These are phyloP conservation scores for Funneliformis mosseae DNA, from an alignment of 192 early-diverging fungal genomes.

Conservation along the genomic window DNA sequence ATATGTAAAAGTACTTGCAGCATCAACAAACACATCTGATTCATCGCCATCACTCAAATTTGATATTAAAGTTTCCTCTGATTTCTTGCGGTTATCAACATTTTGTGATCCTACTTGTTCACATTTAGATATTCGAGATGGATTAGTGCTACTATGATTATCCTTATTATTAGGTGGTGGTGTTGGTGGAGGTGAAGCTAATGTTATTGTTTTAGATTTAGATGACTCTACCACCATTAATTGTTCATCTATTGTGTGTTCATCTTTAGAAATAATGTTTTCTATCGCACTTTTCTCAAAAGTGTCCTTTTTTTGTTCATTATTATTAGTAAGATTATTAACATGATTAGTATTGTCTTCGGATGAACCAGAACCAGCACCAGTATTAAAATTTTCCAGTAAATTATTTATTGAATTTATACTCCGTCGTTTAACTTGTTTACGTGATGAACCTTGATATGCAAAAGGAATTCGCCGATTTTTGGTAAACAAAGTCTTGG, in stretches of 20 bases:
- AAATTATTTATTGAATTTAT: slow-evolving; percentile 19
- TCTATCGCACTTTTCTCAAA: slow-evolving; percentile 24
- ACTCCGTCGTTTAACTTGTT: slow-evolving; percentile 30
- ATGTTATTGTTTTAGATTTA: slow-evolving; percentile 30
- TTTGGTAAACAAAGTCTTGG: slow-evolving; percentile 28
- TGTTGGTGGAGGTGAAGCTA: slow-evolving; percentile 23
- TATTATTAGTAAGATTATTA: neutral
- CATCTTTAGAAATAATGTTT: neutral
- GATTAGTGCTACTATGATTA: neutral
- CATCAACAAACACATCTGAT: slow-evolving; percentile 28
- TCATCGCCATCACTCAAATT: slow-evolving; percentile 17
- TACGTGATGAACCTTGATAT: slow-evolving; percentile 14
- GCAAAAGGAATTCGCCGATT: slow-evolving; percentile 25
- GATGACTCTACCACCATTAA: slow-evolving; percentile 23
- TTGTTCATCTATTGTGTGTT: slow-evolving; percentile 7
- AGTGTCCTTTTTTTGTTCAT: slow-evolving; percentile 6
- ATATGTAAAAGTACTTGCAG: neutral
- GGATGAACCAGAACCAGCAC: slow-evolving; percentile 16
- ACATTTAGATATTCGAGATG: neutral
- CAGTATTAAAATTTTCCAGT: slow-evolving; percentile 28
- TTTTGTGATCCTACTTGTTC: neutral
- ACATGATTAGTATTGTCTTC: slow-evolving; percentile 1
- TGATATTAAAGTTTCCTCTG: neutral
- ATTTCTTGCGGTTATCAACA: slow-evolving; percentile 1
- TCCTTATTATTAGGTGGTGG: neutral